Base-by-base conservation (phyloP, 371 early-diverging fungal species). In the Syncephalastrum sp. region DNA sequence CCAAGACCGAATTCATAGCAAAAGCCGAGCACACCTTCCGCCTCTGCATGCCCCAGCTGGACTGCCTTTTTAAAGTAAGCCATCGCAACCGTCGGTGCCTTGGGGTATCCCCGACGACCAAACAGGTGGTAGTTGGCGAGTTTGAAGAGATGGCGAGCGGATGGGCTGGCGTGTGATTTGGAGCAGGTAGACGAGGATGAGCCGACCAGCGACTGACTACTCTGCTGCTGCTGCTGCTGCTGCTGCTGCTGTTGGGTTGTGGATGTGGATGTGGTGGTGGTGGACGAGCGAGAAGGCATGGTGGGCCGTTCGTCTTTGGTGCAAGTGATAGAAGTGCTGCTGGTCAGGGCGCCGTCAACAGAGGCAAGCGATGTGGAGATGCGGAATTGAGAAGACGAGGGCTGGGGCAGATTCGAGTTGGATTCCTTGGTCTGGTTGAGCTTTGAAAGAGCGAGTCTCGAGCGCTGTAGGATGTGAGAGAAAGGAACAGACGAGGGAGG, bases 1-100 rank as follows among this genome's bases (percentile, higher is more conserved):
- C 92, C 93, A 8, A 91, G 70, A 0, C 91, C 93, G 72, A 92
- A 92, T 63, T 96, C 97, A 68, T 78, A 79, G 56, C 88, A 88
- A 52, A 87, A 87, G 15, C 84, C 88, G 23, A 87, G 70, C 1
- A 83, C 68, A 7, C 81, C 83, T 24, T 69, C 69, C 3, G 87
- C 81, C 25, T 71, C 72, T 5, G 70, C 46, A 54, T 73, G 69
- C 3, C 81, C 75, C 17, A 74, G 59, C 4, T 60, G 55, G 6
- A 77, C 62, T 8, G 81, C 77, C 33, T 73, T 65, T 53, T 68
- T 57, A 29, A 70, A 81, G 54, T 74, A 71, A 21, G 74, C 63
- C 4, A 81, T 68, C 15, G 84, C 81, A 19, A 68, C 62, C 21
- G 56, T 47, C 12, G 78, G 72, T 45, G 81, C 71, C 60, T 75